These are phyloP conservation scores for Hypholoma fasciculare DNA, from an alignment of 768 basidiomycete genomes.

Conservation along the genomic window DNA sequence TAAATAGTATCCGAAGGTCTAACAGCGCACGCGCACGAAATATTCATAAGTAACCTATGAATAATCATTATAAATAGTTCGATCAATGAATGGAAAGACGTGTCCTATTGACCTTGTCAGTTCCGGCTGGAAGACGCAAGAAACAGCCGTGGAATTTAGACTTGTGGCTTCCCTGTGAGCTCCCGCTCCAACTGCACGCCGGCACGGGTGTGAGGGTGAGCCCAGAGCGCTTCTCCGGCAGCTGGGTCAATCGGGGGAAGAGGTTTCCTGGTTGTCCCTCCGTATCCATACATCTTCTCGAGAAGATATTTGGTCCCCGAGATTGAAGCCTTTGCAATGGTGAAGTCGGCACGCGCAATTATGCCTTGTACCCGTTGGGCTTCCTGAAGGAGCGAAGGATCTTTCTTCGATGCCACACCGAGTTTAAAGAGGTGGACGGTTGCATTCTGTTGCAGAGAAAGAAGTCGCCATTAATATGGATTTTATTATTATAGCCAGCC, in stretches of 20 bases:
- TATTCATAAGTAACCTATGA: no score
- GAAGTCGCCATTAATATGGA: not conserved
- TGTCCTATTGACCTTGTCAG: not conserved
- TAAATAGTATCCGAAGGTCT: no score
- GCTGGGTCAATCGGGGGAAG: slow-evolving; percentile 62
- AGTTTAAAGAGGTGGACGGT: slow-evolving; percentile 62
- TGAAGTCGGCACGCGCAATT: slow-evolving; percentile 77
- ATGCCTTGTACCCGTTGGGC: slow-evolving; percentile 79
- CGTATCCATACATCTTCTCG: slow-evolving; percentile 77
- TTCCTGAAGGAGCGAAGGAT: slow-evolving; percentile 60
- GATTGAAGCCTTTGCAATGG: slow-evolving; percentile 75
- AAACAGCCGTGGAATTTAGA: not conserved
- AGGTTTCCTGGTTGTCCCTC: slow-evolving; percentile 77
- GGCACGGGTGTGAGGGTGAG: slow-evolving; percentile 70
- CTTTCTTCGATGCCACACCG: slow-evolving; percentile 53
- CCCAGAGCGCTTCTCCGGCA: slow-evolving; percentile 64
- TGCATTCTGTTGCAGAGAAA: slow-evolving; percentile 44
- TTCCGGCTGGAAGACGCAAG: not conserved
- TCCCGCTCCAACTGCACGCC: slow-evolving; percentile 65
- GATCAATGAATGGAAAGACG: not conserved
- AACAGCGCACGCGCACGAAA: no score
- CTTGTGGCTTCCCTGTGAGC: slow-evolving; percentile 41
- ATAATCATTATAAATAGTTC: not conserved
- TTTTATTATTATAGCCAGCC: not conserved
- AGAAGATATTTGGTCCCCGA: slow-evolving; percentile 83